phyloP scores from a whole-genome alignment of 2,329 filamentous ascomycete species.

The Colletotrichum cuscutae region DNA sequence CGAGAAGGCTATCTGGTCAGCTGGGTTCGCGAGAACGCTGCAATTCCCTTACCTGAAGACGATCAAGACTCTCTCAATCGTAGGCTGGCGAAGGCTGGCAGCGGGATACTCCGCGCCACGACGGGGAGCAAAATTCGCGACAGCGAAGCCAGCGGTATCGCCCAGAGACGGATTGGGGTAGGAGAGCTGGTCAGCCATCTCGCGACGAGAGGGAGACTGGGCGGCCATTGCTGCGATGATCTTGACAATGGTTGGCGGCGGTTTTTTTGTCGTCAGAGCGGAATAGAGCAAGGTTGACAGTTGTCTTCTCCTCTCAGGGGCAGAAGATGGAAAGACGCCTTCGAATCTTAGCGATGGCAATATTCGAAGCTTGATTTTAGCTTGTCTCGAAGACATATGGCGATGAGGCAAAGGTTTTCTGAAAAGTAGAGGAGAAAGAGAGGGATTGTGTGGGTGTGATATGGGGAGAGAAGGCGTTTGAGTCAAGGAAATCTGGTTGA shows the following conservation, averaged over 20 bases:
- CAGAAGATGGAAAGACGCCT: neutral
- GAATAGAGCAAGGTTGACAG: neutral
- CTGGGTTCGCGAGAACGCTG: neutral
- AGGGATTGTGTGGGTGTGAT: neutral
- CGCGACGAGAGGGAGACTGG: constrained; percentile 16
- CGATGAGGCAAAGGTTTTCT: neutral
- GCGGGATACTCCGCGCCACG: neutral
- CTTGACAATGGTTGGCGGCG: neutral
- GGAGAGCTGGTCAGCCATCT: constrained; percentile 28
- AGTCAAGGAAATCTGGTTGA: neutral
- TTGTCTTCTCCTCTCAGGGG: neutral
- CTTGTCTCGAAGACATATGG: neutral
- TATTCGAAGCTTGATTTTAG: neutral
- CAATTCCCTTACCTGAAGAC: constrained; percentile 46
- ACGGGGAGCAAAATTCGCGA: neutral
- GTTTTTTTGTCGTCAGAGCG: neutral
- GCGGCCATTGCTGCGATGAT: neutral
- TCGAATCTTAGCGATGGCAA: neutral
- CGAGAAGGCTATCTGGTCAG: constrained; percentile 42
- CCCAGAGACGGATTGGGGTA: constrained; percentile 40
- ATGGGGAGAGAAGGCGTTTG: neutral
- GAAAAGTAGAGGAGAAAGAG: neutral
- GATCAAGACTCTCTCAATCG: constrained; percentile 44
- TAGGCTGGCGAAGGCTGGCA: neutral
- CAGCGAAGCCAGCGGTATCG: constrained; percentile 36